Percentiles rank a stretch among this genome's conserved stretches.
These are phyloP conservation scores for Aspergillus kassunensis DNA, from an alignment of 495 filamentous ascomycete species.

Conservation along the genomic window DNA sequence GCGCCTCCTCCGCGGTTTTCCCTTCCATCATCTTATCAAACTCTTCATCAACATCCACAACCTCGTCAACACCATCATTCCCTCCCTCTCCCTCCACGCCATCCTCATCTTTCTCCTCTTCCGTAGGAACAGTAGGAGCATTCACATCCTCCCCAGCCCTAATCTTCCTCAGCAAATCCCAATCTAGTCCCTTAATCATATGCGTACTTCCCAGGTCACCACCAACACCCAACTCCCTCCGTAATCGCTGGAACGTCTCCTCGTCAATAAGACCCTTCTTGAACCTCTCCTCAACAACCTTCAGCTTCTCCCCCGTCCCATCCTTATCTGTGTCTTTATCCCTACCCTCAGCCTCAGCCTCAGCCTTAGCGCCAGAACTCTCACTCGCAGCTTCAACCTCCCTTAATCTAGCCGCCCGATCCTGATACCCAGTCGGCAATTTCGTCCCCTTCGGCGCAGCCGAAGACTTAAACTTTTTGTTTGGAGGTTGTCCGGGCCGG, in stretches of 20 bases:
- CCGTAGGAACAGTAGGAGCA: conserved; percentile 16
- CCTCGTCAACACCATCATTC: conserved; percentile 14
- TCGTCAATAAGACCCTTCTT: conserved; percentile 76
- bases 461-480: conserved; percentile 66
- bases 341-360: not conserved
- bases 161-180: conserved; percentile 70
- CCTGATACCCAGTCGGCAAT: conserved; percentile 74
- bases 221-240: conserved; percentile 69
- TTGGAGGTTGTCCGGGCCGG: conserved; percentile 46
- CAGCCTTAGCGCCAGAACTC: no score
- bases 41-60: conserved; percentile 65
- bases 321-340: not conserved
- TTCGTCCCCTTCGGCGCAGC: conserved; percentile 82
- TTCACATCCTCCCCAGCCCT: conserved; percentile 69
- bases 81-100: conserved; percentile 17
- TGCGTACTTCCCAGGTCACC: conserved; percentile 77
- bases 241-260: conserved; percentile 66
- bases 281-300: conserved; percentile 58
- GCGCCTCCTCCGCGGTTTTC: conserved; percentile 54
- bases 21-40: conserved; percentile 68
- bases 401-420: conserved; percentile 66
- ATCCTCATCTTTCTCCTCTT: conserved; percentile 21
- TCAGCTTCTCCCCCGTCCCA: conserved; percentile 2
- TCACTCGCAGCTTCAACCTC: not conserved
- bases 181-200: conserved; percentile 89